Evolutionary conservation across 495 filamentous ascomycete species (phyloP).

Genomic region (Talaromyces trachyspermus): DNA sequence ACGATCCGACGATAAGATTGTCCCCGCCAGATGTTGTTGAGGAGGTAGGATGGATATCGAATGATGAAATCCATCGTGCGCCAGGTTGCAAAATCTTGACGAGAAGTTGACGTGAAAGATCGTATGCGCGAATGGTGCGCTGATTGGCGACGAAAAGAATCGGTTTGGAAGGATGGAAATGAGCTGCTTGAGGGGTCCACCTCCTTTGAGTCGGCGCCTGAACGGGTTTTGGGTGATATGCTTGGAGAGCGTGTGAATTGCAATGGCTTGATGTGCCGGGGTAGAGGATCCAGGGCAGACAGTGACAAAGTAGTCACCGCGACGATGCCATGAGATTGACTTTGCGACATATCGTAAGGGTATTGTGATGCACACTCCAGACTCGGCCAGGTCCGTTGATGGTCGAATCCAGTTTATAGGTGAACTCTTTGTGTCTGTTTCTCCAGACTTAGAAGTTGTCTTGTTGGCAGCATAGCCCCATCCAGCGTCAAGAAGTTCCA

Average conservation of each 20-base stretch:
- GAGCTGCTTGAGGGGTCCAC: constrained; percentile 81
- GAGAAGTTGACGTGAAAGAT: constrained; percentile 79
- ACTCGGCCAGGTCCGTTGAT: constrained; percentile 59
- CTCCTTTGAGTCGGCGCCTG: constrained; percentile 63
- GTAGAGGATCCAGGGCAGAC: constrained; percentile 70
- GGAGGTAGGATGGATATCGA: constrained; percentile 78
- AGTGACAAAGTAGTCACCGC: constrained; percentile 90
- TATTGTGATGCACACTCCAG: constrained; percentile 68
- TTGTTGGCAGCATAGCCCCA: constrained; percentile 81
- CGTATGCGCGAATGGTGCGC: constrained; percentile 83
- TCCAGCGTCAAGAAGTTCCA: constrained; percentile 72
- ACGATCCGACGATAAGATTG: constrained; percentile 87
- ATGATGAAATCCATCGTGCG: constrained; percentile 87
- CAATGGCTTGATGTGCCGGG: constrained; percentile 62
- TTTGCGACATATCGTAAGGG: constrained; percentile 79
- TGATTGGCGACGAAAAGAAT: constrained; percentile 95
- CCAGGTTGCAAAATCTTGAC: constrained; percentile 88
- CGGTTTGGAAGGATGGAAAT: constrained; percentile 89
- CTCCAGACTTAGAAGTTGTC: constrained; percentile 49
- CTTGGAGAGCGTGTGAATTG: constrained; percentile 91
- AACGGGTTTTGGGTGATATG: constrained; percentile 93
- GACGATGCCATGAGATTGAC: constrained; percentile 89
- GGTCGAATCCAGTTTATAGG: constrained; percentile 80
- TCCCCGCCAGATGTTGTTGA: constrained; percentile 59
- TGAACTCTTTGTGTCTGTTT: constrained; percentile 60